Base-by-base conservation (phyloP, 2,329 filamentous ascomycete species). In the Neocucurbitaria cava region DNA sequence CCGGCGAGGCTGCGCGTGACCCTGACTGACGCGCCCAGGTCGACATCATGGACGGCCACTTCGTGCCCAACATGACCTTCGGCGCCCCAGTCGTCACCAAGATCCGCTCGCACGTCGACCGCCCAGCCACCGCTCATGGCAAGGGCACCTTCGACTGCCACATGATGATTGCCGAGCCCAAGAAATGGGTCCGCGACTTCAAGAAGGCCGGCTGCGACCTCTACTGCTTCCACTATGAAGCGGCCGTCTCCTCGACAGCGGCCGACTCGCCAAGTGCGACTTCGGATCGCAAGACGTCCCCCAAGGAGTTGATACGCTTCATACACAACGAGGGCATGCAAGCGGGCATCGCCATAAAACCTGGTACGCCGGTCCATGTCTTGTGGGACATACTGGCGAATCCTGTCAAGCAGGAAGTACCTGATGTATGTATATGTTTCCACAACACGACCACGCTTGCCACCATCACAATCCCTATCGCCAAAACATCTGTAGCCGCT, bases 191-290 rank as follows among this genome's bases (percentile, higher is more conserved):
- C 69, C 91, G 90, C 73, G 91, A 96, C 59, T 98, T 99, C 82
- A 87, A 95, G 76, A 88, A 90, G 48, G 95, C 92, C 56, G 95
- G 95, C 49, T 97, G 93, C 78, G 92, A 99, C 77, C 84, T 99
- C n/a, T 99, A 99, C 83, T 98, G 95, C 83, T 99, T 99, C 83
- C 95, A 99, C 83, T 98, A 98, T 79, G 95, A 99, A 80, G 95
- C 95, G 23, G 95, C 95, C 61, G 85, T 95, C 44, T 78, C 81
- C 64, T 96, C 91, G 46, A 91, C 90, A 39, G 92, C 90, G 31
- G 92, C 93, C 69, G 91, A 93, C 72, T 87, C 84, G 49, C 93
- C 94, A 43, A 87, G 89, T 66, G 85, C 83, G 51, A 83, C 80
- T 49, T 87, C 86, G 13, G 89, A 90, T 50, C 76, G 81, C 56